These are phyloP conservation scores for Mollisiaceae sp. DNA, from an alignment of 2,329 filamentous ascomycete species.

Conservation along the genomic window DNA sequence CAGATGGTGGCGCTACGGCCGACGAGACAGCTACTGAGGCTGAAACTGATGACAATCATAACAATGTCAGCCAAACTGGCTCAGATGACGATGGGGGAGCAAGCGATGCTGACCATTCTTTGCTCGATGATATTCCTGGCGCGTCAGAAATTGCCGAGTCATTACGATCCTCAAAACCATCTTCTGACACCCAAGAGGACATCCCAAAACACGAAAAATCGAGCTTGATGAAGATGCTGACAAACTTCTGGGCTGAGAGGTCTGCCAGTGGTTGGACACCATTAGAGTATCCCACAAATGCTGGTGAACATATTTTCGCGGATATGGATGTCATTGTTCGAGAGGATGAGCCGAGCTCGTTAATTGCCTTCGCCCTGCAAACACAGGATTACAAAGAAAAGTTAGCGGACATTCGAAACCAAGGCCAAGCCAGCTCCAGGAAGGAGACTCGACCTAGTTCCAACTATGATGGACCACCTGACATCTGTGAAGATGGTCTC, in stretches of 20 bases:
- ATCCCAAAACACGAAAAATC: conserved; percentile 92
- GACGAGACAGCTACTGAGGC: conserved; percentile 42
- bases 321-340: conserved; percentile 97
- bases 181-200: conserved; percentile 68
- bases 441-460: conserved; percentile 43
- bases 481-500: conserved; percentile 41
- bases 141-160: conserved; percentile 67
- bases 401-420: conserved; percentile 67
- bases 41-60: conserved; percentile 51
- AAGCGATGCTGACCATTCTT: conserved; percentile 75
- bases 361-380: conserved; percentile 90
- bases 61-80: conserved; percentile 61
- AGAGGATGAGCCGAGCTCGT: conserved; percentile 94
- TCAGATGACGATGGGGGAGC: conserved; percentile 70
- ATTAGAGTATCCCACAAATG: conserved; percentile 87
- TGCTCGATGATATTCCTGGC: conserved; percentile 69
- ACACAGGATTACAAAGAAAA: conserved; percentile 87
- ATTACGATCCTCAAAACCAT: conserved; percentile 58
- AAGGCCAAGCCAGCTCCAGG: conserved; percentile 49
- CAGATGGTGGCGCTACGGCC: conserved; percentile 35
- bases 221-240: conserved; percentile 92
- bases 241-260: conserved; percentile 97
- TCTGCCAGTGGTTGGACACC: conserved; percentile 94
- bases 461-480: conserved; percentile 28
- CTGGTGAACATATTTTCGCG: conserved; percentile 92